phyloP scores from a whole-genome alignment of 306 rosid genomes.

The Lathyrus oleraceus region DNA sequence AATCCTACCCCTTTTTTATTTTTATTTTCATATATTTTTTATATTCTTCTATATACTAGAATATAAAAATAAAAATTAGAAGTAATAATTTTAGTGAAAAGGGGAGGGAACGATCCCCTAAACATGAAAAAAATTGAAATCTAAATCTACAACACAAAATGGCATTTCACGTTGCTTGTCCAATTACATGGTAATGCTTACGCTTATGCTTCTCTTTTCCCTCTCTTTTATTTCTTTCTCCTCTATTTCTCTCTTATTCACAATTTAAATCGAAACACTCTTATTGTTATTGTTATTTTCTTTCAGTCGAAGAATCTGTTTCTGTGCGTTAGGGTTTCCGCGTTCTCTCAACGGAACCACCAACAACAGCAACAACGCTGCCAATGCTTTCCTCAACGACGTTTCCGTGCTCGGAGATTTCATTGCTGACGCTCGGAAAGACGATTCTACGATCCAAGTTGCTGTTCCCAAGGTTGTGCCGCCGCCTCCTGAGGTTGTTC shows the following conservation, averaged over 20 bases:
- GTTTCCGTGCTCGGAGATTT: constrained; percentile 56
- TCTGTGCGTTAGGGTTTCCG: constrained; percentile 50
- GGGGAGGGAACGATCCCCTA: constrained; percentile 42
- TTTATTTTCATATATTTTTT: neutral
- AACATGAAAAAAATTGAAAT: constrained; percentile 45
- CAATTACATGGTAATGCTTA: constrained; percentile 44
- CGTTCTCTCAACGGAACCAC: neutral
- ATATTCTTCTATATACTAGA: neutral
- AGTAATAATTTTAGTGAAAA: constrained; percentile 38
- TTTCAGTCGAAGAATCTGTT: constrained; percentile 47
- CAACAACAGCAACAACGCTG: neutral
- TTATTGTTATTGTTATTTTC: neutral
- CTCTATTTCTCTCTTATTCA: neutral
- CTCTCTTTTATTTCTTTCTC: neutral
- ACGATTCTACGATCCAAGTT: constrained; percentile 59
- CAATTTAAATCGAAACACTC: neutral
- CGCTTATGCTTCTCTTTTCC: neutral
- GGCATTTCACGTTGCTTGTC: constrained; percentile 55
- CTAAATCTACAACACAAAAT: constrained; percentile 40
- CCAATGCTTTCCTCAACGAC: constrained; percentile 48
- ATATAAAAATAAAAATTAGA: neutral
- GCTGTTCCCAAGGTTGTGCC: constrained; percentile 74
- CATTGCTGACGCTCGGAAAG: constrained; percentile 44
- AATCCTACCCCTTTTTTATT: constrained; percentile 2
- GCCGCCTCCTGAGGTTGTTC: constrained; percentile 55